Evolutionary conservation across 345 rosid species (phyloP), one percentile per base, ranked within the genome.

Genomic region (Eucalyptus globulus): DNA sequence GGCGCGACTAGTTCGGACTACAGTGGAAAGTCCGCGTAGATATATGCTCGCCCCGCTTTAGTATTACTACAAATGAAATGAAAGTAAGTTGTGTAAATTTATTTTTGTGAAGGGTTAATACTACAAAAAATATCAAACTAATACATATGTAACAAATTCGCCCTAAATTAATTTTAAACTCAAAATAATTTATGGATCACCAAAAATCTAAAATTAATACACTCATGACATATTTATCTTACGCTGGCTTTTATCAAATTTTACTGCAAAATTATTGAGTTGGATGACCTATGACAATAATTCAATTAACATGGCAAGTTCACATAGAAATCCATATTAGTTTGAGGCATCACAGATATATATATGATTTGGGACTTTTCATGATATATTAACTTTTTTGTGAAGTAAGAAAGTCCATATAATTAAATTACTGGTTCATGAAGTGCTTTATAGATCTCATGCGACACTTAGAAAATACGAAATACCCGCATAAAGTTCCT

Each of bases 151-250:
- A 26, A 56, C 14, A 56, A 56, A 56, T 56, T 2, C 2, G 1
- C 11, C 62, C 14, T 10, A 24, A 56, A 24, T 56, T 56, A 53
- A 53, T 53, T 21, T 53, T 53, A 53, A 53, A 53, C 58, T 53
- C 11, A 21, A 53, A 53, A 53, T 53, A 53, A 53, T 56, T 56
- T 56, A 9, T 24, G 29, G 62, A 3, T 56, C 2, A 10, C 13
- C 29, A 56, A 56, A 24, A 56, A 56, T 26, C 14, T 14, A 56
- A 24, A 22, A 0, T 0, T 1, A 1, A 56, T 56, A 56, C 14
- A 9, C 29, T 24, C 0, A 0, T 56, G 1, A 56, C 1, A 56
- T 56, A 56, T 24, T 24, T 56, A 22, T 56, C 13, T 1, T 56
- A 0, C 0, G 1, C 62, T 24, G 1, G 27, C 29, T 24, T 56